A percentile compares a stretch with the other conserved stretches of the same genome.
Evolutionary conservation across 345 rosid species (phyloP).

Genomic region (Sonneratia caseolaris): DNA sequence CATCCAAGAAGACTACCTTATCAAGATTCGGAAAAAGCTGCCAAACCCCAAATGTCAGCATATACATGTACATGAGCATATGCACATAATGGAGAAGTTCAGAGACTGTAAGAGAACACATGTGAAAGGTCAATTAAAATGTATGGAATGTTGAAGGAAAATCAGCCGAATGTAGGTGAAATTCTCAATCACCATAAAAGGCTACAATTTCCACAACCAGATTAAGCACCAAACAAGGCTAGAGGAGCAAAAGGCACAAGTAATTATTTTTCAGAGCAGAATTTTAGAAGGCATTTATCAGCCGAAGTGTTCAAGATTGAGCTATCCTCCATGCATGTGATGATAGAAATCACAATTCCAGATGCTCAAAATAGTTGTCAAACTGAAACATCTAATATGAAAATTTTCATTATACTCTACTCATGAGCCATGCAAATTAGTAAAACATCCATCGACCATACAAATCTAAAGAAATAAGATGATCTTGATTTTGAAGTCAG

Average conservation of each 20-base stretch:
- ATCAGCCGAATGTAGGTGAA: neutral
- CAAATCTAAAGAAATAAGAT: too few relatives aligned
- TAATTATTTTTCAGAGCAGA: neutral
- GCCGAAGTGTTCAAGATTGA: neutral
- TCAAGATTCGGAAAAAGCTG: slow-evolving; percentile 95
- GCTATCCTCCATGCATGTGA: neutral
- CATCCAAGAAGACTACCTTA: slow-evolving; percentile 95
- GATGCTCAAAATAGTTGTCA: neutral
- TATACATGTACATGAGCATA: neutral
- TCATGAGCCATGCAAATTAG: neutral
- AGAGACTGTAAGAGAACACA: neutral
- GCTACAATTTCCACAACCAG: too few relatives aligned
- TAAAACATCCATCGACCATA: neutral
- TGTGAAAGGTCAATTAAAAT: neutral
- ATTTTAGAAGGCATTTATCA: neutral
- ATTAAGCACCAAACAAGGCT: neutral
- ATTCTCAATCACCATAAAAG: neutral
- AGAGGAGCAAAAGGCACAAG: neutral
- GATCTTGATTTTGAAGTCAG: neutral
- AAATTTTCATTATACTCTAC: neutral
- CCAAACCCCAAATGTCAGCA: slow-evolving; percentile 12
- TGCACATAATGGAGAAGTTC: neutral
- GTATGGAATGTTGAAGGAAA: neutral
- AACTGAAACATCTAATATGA: neutral
- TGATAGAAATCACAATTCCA: neutral